These are phyloP conservation scores for Immersiporthe knoxdaviesiana DNA, from an alignment of 2,329 filamentous ascomycete genomes.

Conservation along the genomic window DNA sequence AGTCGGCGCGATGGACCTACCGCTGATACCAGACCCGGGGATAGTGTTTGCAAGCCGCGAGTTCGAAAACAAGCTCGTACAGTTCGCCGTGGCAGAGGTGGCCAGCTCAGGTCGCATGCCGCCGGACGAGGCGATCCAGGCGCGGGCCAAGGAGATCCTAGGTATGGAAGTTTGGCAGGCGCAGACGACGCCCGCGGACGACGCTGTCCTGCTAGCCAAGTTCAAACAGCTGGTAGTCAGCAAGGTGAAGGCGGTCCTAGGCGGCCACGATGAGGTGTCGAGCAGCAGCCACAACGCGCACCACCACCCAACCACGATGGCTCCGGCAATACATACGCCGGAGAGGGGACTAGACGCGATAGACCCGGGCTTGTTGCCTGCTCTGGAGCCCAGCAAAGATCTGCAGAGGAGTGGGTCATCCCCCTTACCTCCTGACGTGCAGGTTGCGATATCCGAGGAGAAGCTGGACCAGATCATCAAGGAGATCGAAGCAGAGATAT, in stretches of 20 bases:
- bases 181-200: constrained; percentile 57
- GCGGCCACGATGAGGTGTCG: constrained; percentile 7
- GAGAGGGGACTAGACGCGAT: constrained; percentile 28
- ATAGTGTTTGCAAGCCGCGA: constrained; percentile 62
- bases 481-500: constrained; percentile 5
- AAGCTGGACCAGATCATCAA: constrained; percentile 25
- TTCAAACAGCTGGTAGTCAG: constrained; percentile 53
- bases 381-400: constrained; percentile 7
- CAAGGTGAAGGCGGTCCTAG: constrained; percentile 33
- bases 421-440: constrained; percentile 21
- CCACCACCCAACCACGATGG: constrained; percentile 7
- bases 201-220: constrained; percentile 53
- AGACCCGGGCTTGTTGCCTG: constrained; percentile 24
- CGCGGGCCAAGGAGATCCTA: constrained; percentile 53
- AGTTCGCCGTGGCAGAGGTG: constrained; percentile 50
- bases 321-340: constrained; percentile 1
- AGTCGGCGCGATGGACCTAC: background rate
- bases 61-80: constrained; percentile 57
- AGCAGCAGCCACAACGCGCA: constrained; percentile 2
- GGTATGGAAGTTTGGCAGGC: constrained; percentile 36
- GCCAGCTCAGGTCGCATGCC: constrained; percentile 48
- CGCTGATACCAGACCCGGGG: constrained; percentile 37
- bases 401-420: constrained; percentile 15
- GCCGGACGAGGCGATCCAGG: constrained; percentile 50
- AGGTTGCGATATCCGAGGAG: constrained; percentile 27